Evolutionary conservation across 2,329 filamentous ascomycete genomes (phyloP), one percentile per base, ranked within the genome.

Genomic region (Fusarium continuum): DNA sequence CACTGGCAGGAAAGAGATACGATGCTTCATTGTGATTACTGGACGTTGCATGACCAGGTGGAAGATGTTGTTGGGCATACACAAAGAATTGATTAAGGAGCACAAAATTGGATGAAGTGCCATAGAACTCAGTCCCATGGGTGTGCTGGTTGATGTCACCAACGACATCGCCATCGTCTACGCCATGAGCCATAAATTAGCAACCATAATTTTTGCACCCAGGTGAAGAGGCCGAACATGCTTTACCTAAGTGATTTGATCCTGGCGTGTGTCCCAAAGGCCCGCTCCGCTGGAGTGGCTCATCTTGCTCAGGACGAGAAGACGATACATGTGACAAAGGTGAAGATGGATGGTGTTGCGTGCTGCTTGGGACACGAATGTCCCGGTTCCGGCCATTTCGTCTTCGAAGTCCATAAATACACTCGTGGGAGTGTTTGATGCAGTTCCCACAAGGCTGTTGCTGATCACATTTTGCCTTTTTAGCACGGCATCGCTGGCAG

Each of bases 61-160:
- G 48, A 7, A 51, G n/a, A 8, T 35, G 34, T 14, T 51, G 46
- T 14, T 51, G 48, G 7, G 48, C 48, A 17, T 51, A 51, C 3
- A 47, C 16, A 11, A 51, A 51, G n/a, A 51, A 51, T 17, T 51
- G 48, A 10, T 51, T 51, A 8, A 51, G 48, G 0, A 51, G 29
- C 1, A 51, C 48, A 34, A 51, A 51, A 14, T 51, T 51, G 10
- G 48, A 51, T 2, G 48, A 51, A 9, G 48, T 51, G 1, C 48
- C 48, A 13, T 51, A 51, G 28, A 47, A 51, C 22, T 51, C 48
- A 4, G 48, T 51, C 2, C 48, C 48, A 5, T 51, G 48, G 3
- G 48, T 51, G 4, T 51, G 48, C 13, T 51, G 48, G 13, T 51
- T 51, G 22, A 51, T 51, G 16, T 51, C 48, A 1, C 48, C 48